Evolutionary conservation across 805 yeast genomes (phyloP).

Genomic region (Yueomyces sp.): DNA sequence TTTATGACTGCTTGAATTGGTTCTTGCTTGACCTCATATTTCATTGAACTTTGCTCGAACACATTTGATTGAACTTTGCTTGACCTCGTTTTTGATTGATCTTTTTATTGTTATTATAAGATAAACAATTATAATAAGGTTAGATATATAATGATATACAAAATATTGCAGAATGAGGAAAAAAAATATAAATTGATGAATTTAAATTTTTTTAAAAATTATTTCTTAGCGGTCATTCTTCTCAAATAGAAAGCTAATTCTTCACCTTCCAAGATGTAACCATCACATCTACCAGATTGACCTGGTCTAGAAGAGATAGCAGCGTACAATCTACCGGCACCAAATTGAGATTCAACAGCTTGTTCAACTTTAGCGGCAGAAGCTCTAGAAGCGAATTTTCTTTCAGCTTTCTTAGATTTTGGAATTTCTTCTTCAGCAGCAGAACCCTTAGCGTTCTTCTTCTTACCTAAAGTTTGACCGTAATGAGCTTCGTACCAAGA

Average conservation of each 20-base stretch:
- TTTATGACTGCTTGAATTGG: too few relatives aligned
- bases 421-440: constrained; percentile 42
- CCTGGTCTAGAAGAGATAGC: constrained; percentile 99
- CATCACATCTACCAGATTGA: constrained; percentile 99
- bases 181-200: neutral
- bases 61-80: too few relatives aligned
- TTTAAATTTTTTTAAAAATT: constrained; percentile 15
- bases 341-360: constrained; percentile 91
- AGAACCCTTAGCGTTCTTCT: constrained; percentile 32
- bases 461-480: constrained; percentile 89
- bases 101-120: neutral
- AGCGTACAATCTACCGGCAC: constrained; percentile 98
- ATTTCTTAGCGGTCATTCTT: constrained; percentile 99
- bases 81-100: neutral
- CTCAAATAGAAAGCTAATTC: constrained; percentile 99
- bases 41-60: too few relatives aligned
- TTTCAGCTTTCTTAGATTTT: constrained; percentile 69
- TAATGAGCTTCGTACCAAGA: constrained; percentile 98
- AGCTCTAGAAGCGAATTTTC: constrained; percentile 91
- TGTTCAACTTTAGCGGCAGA: constrained; percentile 71
- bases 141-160: neutral
- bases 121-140: neutral
- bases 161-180: neutral
- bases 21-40: too few relatives aligned
- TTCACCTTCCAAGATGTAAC: constrained; percentile 99